Percentiles rank a stretch among this genome's conserved stretches.
These are phyloP conservation scores for Elsinoe australis DNA, from an alignment of 2,329 filamentous ascomycete species.

Conservation along the genomic window DNA sequence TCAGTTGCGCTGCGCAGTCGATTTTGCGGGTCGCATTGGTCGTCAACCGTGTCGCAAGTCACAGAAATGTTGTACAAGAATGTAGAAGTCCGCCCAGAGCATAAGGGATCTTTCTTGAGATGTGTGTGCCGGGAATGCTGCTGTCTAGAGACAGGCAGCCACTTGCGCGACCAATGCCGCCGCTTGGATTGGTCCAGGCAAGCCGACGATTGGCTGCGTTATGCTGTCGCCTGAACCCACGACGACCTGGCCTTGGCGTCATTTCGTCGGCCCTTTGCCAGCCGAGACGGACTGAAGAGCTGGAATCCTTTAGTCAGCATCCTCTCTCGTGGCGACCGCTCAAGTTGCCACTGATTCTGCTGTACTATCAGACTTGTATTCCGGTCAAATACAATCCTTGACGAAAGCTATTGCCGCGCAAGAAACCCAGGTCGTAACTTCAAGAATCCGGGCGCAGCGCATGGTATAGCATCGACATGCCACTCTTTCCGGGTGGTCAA, in stretches of 20 bases:
- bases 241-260: conserved; percentile 5
- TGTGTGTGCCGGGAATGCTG: conserved; percentile 6
- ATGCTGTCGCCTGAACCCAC: conserved; percentile 16
- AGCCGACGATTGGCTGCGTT: conserved; percentile 9
- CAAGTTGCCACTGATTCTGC: too few species aligned
- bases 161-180: conserved; percentile 6
- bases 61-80: background rate
- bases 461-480: too few species aligned
- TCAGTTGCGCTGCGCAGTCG: background rate
- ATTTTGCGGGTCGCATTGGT: too few species aligned
- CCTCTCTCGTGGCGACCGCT: too few species aligned
- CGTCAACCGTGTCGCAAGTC: background rate
- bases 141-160: conserved; percentile 10
- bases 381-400: too few species aligned
- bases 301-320: conserved; percentile 10
- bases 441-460: too few species aligned
- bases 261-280: background rate
- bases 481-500: too few species aligned
- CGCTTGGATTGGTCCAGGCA: background rate
- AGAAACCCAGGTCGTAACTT: too few species aligned
- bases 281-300: too few species aligned
- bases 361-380: too few species aligned
- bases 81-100: background rate
- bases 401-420: too few species aligned
- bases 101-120: background rate